Base-by-base conservation (phyloP, 495 filamentous ascomycete genomes). In the Darksidea phi region DNA sequence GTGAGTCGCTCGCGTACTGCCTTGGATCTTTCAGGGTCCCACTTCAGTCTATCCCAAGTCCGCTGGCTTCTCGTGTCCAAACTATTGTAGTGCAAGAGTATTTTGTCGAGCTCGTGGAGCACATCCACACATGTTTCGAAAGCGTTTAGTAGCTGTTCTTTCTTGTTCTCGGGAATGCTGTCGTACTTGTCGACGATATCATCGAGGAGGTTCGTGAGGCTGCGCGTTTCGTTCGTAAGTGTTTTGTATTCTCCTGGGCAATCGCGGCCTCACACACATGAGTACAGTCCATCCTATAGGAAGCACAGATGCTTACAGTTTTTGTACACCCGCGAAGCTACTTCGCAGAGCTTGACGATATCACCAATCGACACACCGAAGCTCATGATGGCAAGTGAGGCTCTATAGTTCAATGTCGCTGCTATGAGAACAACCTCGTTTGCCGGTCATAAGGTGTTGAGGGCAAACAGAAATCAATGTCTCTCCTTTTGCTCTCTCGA, bases 41-140 rank as follows among this genome's bases (percentile, higher is more conserved):
- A 68, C 25, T 54, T 61, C 24, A 68, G 34, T 17, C 66, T 52
- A 32, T 68, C 59, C 47, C 52, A 61, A 17, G 66, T 41, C 52
- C 55, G 46, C 41, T 59, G 61, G 43, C 38, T 52, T 36, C 55
- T 57, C 37, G 57, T 43, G 47, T 58, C 52, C 17, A 68, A 25
- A 7, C 17, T 24, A 48, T 68, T 48, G 49, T 68, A 58, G 32
- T 53, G 28, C 6, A 21, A 48, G 17, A 68, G 52, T 10, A 52
- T 43, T 34, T 38, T 53, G 23, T 68, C 61, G 8, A 68, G 57
- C 17, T 68, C 66, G 25, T 38, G 43, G 12, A 65, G 55, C 7
- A 62, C 53, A 6, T 54, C 54, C 24, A 59, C 43, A 38, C 61
- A 64, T 18, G 55, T 45, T 45, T 61, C 52, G 12, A 47, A 55